phyloP scores from a whole-genome alignment of 192 early-diverging fungal species.

The Umbelopsis vinacea region DNA sequence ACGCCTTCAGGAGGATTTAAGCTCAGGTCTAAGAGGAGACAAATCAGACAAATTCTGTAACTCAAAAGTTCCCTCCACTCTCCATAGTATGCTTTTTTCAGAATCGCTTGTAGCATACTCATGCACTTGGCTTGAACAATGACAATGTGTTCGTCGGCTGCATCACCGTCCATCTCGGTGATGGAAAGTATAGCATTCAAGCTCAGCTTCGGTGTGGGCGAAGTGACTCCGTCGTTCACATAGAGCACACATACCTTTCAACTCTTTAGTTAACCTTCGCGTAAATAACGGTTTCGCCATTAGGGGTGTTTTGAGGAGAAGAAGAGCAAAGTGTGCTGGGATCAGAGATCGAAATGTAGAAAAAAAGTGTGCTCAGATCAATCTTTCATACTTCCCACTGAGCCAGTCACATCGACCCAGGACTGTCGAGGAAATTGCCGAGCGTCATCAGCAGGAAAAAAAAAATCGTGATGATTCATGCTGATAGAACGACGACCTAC shows the following conservation, averaged over 20 bases:
- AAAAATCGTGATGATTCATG: no score
- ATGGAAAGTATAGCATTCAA: background rate
- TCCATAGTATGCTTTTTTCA: no score
- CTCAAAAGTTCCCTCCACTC: no score
- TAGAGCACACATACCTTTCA: background rate
- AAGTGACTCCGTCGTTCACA: background rate
- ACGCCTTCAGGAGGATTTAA: conserved; percentile 58
- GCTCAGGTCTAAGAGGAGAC: conserved; percentile 48
- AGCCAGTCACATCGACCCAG: no score
- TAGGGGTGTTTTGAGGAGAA: background rate
- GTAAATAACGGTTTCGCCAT: conserved; percentile 20
- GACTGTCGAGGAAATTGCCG: no score
- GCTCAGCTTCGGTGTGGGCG: background rate
- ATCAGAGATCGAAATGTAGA: background rate
- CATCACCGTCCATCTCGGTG: background rate
- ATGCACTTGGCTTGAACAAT: background rate
- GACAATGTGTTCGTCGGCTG: background rate
- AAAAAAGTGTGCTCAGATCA: background rate
- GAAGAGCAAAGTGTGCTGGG: background rate
- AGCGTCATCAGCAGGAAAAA: no score
- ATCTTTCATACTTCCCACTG: no score
- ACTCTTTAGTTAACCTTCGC: conserved; percentile 7
- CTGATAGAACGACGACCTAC: no score
- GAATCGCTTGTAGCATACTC: no score
- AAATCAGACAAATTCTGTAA: background rate